A percentile compares a stretch with the other conserved stretches of the same genome.
Evolutionary conservation across 345 rosid genomes (phyloP).

Genomic region (Eucalyptus grandis): DNA sequence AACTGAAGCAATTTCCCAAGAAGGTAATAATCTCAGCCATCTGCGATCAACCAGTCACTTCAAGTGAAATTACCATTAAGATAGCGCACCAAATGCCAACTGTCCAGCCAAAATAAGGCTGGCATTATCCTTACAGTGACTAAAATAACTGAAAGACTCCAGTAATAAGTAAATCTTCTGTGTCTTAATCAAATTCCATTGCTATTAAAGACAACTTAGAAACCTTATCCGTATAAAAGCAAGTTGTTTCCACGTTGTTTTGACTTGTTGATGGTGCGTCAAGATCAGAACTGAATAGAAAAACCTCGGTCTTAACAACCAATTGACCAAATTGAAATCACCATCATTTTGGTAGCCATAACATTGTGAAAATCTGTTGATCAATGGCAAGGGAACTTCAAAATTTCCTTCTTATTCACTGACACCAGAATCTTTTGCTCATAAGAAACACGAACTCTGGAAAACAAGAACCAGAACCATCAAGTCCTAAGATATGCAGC

Average conservation of each 20-base stretch:
- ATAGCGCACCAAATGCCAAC: not conserved
- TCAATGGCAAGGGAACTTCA: not conserved
- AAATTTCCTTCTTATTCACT: no score
- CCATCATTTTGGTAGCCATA: not conserved
- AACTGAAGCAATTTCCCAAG: not conserved
- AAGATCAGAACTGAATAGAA: not conserved
- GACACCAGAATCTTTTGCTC: no score
- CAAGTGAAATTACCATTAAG: not conserved
- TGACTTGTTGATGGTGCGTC: not conserved
- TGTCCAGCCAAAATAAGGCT: not conserved
- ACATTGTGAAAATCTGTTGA: not conserved
- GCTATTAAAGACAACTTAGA: not conserved
- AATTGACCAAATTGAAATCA: not conserved
- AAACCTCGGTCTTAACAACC: not conserved
- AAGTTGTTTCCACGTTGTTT: not conserved
- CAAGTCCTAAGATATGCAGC: no score
- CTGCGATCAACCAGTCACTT: not conserved
- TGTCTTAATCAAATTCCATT: not conserved
- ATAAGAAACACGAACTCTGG: no score
- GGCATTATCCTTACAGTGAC: not conserved
- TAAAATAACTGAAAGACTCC: not conserved
- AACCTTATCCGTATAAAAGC: not conserved
- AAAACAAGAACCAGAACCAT: no score
- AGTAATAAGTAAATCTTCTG: not conserved
- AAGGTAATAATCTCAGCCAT: not conserved